Percentiles rank a stretch among this genome's conserved stretches.
Conservation (phyloP, 2,329 filamentous ascomycete genomes). For the Botrytis fabae region DNA sequence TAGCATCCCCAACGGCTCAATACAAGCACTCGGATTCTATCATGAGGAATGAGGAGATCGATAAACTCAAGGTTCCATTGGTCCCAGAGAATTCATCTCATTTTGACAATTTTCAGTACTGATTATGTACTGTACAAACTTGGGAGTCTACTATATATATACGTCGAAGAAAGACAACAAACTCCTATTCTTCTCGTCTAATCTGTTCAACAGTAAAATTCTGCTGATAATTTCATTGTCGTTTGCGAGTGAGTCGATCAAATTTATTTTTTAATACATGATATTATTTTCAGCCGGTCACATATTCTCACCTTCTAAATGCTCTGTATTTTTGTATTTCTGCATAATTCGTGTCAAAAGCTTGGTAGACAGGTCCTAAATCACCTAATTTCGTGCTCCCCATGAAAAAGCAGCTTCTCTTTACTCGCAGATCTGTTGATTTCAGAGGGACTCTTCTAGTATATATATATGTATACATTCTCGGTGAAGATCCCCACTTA, state of each 20-base stretch:
- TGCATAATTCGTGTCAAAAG: neutral
- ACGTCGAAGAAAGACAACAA: neutral
- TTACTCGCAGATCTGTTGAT: neutral
- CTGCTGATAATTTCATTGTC: neutral
- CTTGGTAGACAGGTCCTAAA: neutral
- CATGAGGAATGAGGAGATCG: neutral
- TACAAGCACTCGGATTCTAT: neutral
- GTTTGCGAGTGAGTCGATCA: neutral
- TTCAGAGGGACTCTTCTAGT: neutral
- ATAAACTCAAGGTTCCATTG: neutral
- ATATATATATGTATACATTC: fast-evolving
- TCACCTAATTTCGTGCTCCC: neutral
- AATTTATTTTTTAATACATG: neutral
- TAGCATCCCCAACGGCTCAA: neutral
- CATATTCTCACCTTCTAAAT: fast-evolving
- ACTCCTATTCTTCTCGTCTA: neutral
- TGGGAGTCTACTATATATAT: no score
- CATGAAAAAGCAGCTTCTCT: neutral
- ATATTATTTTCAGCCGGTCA: neutral
- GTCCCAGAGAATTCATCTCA: neutral
- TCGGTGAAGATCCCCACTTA: neutral
- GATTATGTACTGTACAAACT: no score
- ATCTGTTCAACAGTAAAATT: neutral
- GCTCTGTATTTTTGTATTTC: neutral
- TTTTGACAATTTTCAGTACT: no score